Base-by-base conservation (phyloP, 495 filamentous ascomycete species). In the Penicillium desertorum region DNA sequence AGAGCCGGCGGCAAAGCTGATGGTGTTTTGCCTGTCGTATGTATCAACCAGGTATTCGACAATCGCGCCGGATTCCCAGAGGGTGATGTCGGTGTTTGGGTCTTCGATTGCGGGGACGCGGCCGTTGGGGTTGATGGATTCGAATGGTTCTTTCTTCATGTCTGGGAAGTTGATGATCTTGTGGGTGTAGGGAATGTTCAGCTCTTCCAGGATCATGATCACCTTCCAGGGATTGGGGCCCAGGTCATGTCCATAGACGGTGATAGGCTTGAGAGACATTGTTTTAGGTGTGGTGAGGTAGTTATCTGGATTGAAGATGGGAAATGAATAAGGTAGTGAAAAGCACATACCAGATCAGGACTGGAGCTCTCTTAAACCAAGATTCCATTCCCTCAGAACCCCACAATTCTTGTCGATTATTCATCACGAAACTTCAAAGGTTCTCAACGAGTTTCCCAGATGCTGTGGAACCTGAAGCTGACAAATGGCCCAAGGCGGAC, bases 21-120 rank as follows among this genome's bases (percentile, higher is more conserved):
- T 62, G 56, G 77, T 83, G 56, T 83, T 70, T 11, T 82, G 67
- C 50, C 71, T 82, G 71, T 91, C 87, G 72, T 91, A 92, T n/a
- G 74, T 80, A 19, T 88, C 85, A 43, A 89, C 64, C 17, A 91
- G 73, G 64, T 92, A 92, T 56, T 86, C 75, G 60, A 90, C 56
- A 68, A 90, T 89, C 16, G 89, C 88, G 52, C 87, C 88, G 5
- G 83, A 86, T 63, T 91, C 88, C 85, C 86, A 90, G 12, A 91
- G 63, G 0, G 74, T 84, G 59, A 87, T 71, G 55, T 73, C 79
- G 0, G 81, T 87, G 74, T 92, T 90, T 22, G 83, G 79, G 66
- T 90, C 88, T 46, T 87, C 68, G 54, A 90, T 83, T 45, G 78
- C 72, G 34, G 80, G 79, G 45, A 77, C 63, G 14, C 89, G 86